Percentiles rank a stretch among this genome's conserved stretches.
Evolutionary conservation across 768 basidiomycete genomes (phyloP).

Genomic region (Podaxis sp.): DNA sequence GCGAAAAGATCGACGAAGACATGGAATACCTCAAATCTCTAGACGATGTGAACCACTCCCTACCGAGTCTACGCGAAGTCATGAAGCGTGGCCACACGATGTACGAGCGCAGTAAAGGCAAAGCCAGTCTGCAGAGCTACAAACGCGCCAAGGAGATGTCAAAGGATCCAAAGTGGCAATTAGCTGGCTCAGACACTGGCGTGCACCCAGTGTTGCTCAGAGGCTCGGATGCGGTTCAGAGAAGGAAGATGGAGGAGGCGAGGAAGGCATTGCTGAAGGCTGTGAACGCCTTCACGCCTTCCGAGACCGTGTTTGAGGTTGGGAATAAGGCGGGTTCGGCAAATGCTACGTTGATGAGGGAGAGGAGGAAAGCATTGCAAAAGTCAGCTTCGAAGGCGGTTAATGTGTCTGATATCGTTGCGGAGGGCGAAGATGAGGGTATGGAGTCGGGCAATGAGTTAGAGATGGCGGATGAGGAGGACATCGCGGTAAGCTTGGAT

Average conservation of each 20-base stretch:
- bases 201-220: slow-evolving; percentile 70
- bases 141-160: slow-evolving; percentile 86
- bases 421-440: slow-evolving; percentile 34
- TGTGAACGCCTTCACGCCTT: slow-evolving; percentile 81
- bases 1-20: slow-evolving; percentile 78
- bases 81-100: slow-evolving; percentile 88
- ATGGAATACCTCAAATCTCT: slow-evolving; percentile 74
- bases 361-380: slow-evolving; percentile 72
- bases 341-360: slow-evolving; percentile 81
- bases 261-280: slow-evolving; percentile 65
- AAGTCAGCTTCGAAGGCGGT: slow-evolving; percentile 57
- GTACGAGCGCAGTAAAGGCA: slow-evolving; percentile 93
- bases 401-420: slow-evolving; percentile 29
- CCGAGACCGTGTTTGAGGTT: slow-evolving; percentile 90
- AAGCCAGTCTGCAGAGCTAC: slow-evolving; percentile 84
- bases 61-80: slow-evolving; percentile 70
- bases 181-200: slow-evolving; percentile 61
- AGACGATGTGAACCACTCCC: slow-evolving; percentile 59
- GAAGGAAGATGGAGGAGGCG: slow-evolving; percentile 46
- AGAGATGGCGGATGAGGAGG: slow-evolving; percentile 78
- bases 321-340: slow-evolving; percentile 66
- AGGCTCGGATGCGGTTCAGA: slow-evolving; percentile 33
- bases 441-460: slow-evolving; percentile 33
- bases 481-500: slow-evolving; percentile 57
- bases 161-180: slow-evolving; percentile 68